A percentile compares a stretch with the other conserved stretches of the same genome.
Conservation (phyloP, 2,329 filamentous ascomycete genomes). For the Ophiocordyceps unilateralis region DNA sequence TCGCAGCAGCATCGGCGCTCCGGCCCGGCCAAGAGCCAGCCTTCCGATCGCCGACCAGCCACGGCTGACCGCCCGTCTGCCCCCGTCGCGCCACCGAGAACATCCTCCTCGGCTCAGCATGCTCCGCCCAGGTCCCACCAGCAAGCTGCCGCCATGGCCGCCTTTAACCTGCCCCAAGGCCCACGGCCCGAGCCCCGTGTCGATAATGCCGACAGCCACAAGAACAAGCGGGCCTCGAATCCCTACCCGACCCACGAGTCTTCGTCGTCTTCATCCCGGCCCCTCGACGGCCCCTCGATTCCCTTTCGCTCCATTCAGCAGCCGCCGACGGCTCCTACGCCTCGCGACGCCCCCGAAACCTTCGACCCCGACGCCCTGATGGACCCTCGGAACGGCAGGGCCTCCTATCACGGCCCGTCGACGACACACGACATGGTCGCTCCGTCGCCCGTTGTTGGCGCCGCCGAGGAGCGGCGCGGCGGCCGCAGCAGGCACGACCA, state of each 20-base stretch:
- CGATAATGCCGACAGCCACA: slow-evolving; percentile 8
- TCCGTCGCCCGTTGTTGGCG: slow-evolving; percentile 24
- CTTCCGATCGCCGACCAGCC: slow-evolving; percentile 24
- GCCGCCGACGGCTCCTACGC: slow-evolving; percentile 27
- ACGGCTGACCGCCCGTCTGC: slow-evolving; percentile 36
- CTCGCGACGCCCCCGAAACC: slow-evolving; percentile 62
- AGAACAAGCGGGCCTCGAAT: slow-evolving; percentile 12
- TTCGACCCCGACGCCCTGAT: slow-evolving; percentile 40
- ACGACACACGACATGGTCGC: slow-evolving; percentile 17
- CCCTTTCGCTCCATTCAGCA: slow-evolving; percentile 25
- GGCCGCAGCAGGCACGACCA: slow-evolving; percentile 44
- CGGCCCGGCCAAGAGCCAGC: slow-evolving; percentile 22
- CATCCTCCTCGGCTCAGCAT: slow-evolving; percentile 56
- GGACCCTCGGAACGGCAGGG: slow-evolving; percentile 5
- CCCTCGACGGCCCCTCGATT: slow-evolving; percentile 21
- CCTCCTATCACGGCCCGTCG: slow-evolving; percentile 8
- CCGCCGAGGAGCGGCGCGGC: slow-evolving; percentile 29
- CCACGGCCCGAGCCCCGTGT: not conserved
- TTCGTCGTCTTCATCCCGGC: slow-evolving; percentile 15
- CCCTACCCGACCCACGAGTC: slow-evolving; percentile 17
- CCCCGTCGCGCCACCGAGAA: slow-evolving; percentile 62
- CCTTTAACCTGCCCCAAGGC: slow-evolving; percentile 22
- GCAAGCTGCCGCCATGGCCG: slow-evolving; percentile 22
- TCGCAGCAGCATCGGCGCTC: slow-evolving; percentile 23
- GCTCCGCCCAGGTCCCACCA: slow-evolving; percentile 26